Percentiles rank a stretch among this genome's conserved stretches.
Evolutionary conservation across 805 yeast genomes (phyloP).

Genomic region (Wickerhamomyces chaumierensis): DNA sequence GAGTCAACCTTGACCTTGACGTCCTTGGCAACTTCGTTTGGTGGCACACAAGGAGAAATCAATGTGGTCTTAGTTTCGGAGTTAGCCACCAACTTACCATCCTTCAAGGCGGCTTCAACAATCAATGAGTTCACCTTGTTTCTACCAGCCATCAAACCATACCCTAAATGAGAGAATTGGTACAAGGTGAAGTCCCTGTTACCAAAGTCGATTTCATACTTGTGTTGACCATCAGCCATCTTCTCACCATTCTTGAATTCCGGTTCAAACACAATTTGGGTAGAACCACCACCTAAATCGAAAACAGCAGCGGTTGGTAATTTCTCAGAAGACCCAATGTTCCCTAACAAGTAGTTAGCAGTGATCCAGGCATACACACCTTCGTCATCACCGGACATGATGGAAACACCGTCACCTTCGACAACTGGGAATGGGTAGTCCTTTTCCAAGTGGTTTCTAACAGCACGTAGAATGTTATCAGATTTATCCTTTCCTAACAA

Average conservation of each 20-base stretch:
- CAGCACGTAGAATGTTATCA: slow-evolving; percentile 60
- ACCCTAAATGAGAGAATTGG: slow-evolving; percentile 92
- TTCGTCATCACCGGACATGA: slow-evolving; percentile 95
- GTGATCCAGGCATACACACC: slow-evolving; percentile 99
- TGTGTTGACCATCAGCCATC: slow-evolving; percentile 82
- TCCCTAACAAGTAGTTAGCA: slow-evolving; percentile 84
- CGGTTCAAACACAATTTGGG: slow-evolving; percentile 98
- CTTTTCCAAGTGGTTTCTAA: slow-evolving; percentile 59
- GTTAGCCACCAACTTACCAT: slow-evolving; percentile 27
- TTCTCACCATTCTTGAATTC: slow-evolving; percentile 43
- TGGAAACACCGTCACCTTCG: slow-evolving; percentile 72
- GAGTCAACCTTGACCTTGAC: slow-evolving; percentile 48
- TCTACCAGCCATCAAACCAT: slow-evolving; percentile 92
- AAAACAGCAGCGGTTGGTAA: slow-evolving; percentile 91
- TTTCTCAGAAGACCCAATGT: slow-evolving; percentile 69
- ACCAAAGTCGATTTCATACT: slow-evolving; percentile 71
- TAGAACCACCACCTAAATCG: slow-evolving; percentile 97
- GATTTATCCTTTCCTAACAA: slow-evolving; percentile 70
- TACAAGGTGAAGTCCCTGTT: slow-evolving; percentile 70
- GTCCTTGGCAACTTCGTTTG: slow-evolving; percentile 48
- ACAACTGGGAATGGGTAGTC: slow-evolving; percentile 92
- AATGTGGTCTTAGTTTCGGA: slow-evolving; percentile 34
- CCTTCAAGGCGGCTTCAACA: slow-evolving; percentile 37
- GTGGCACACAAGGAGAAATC: slow-evolving; percentile 81
- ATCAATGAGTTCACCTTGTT: slow-evolving; percentile 63